phyloP scores from a whole-genome alignment of 257 asterid genomes.

The Ligustrum vulgare region DNA sequence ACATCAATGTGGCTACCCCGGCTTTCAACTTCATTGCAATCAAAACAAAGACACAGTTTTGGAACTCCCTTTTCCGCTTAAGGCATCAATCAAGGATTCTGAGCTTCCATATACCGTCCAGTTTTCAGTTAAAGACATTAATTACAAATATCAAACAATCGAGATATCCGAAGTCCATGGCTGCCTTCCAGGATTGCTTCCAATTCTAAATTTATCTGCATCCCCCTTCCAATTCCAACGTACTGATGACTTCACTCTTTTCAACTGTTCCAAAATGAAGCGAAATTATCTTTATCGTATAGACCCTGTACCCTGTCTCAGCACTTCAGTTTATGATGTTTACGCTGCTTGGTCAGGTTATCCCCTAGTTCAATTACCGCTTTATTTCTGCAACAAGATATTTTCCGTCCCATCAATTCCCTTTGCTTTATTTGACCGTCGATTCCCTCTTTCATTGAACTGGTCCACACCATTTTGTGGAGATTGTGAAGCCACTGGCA shows the following conservation, averaged over 20 bases:
- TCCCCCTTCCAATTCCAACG: neutral
- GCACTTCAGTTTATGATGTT: neutral
- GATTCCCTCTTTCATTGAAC: neutral
- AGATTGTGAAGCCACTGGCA: neutral
- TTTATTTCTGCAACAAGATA: conserved; percentile 17
- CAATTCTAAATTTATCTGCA: neutral
- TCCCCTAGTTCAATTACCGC: too few species aligned
- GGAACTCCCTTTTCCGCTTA: conserved; percentile 12
- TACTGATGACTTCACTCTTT: neutral
- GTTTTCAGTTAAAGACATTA: conserved; percentile 1
- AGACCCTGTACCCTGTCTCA: neutral
- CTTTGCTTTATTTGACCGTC: neutral
- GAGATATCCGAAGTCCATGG: neutral
- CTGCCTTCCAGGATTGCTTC: conserved; percentile 1
- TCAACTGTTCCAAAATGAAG: neutral
- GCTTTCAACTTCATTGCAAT: conserved; percentile 4
- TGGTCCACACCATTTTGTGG: neutral
- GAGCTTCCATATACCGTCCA: neutral
- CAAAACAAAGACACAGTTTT: neutral
- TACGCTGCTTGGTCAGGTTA: too few species aligned
- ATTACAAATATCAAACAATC: conserved; percentile 1
- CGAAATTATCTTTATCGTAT: neutral
- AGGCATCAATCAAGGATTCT: conserved; percentile 2
- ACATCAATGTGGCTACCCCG: conserved; percentile 16
- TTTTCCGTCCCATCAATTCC: neutral